A percentile compares a stretch with the other conserved stretches of the same genome.
phyloP scores from a whole-genome alignment of 495 filamentous ascomycete genomes.

The Chaetomium cochliodes region DNA sequence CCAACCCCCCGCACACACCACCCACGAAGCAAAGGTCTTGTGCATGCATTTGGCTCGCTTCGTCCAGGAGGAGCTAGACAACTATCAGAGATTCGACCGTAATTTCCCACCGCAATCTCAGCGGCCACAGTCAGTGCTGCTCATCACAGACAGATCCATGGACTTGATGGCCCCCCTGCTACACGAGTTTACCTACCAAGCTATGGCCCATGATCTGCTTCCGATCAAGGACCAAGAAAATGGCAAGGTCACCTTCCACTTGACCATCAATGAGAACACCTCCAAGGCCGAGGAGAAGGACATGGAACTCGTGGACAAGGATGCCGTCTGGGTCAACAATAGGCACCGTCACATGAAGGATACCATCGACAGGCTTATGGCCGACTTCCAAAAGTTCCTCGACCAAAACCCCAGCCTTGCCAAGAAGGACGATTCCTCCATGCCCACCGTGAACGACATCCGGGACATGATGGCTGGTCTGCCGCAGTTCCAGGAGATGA shows the following conservation, averaged over 20 bases:
- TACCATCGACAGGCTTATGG: slow-evolving; percentile 87
- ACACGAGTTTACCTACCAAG: slow-evolving; percentile 98
- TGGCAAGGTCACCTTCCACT: slow-evolving; percentile 83
- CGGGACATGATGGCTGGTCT: slow-evolving; percentile 95
- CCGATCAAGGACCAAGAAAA: slow-evolving; percentile 69
- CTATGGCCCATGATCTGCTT: slow-evolving; percentile 92
- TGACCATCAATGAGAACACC: slow-evolving; percentile 67
- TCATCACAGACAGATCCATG: slow-evolving; percentile 90
- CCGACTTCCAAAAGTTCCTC: slow-evolving; percentile 88
- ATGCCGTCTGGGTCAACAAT: slow-evolving; percentile 90
- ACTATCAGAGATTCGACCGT: slow-evolving; percentile 74
- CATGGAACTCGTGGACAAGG: slow-evolving; percentile 83
- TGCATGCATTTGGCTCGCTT: slow-evolving; percentile 88
- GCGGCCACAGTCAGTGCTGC: slow-evolving; percentile 76
- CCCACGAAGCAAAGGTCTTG: slow-evolving; percentile 83
- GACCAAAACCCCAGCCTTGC: slow-evolving; percentile 93
- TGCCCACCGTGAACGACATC: slow-evolving; percentile 82
- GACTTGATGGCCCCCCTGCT: slow-evolving; percentile 82
- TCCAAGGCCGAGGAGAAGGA: slow-evolving; percentile 74
- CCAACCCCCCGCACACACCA: slow-evolving; percentile 60
- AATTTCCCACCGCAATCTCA: slow-evolving; percentile 80
- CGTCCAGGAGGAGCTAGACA: slow-evolving; percentile 84
- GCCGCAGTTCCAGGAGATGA: slow-evolving; percentile 90
- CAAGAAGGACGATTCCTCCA: slow-evolving; percentile 58
- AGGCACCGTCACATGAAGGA: slow-evolving; percentile 97